These are phyloP conservation scores for Aphanomyces invadans DNA, from an alignment of 352 stramenopile genomes.

Conservation along the genomic window DNA sequence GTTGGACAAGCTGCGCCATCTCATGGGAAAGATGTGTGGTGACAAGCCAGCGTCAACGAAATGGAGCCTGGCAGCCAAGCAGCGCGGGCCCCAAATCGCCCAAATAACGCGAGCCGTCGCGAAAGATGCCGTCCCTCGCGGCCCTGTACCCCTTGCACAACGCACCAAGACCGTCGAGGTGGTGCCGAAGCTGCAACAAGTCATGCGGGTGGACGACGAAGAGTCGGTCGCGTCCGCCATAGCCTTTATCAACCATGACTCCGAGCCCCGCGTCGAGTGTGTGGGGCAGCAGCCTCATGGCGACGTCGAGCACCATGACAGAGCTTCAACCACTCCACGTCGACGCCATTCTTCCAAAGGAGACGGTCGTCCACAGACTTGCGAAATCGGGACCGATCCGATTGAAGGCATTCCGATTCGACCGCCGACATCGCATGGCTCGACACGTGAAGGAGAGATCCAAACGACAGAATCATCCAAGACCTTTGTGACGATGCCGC, in stretches of 20 bases:
- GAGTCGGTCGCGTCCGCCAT: no score
- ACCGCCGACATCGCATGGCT: background rate
- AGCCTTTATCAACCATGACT: background rate
- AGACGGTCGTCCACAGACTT: no score
- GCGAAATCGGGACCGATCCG: slow-evolving; percentile 21
- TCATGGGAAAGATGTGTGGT: slow-evolving; percentile 30
- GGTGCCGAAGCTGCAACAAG: no score
- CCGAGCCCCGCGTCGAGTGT: background rate
- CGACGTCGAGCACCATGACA: no score
- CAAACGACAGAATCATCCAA: slow-evolving; percentile 1
- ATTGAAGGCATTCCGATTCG: slow-evolving; percentile 22
- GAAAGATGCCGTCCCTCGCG: background rate
- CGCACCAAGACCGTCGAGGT: background rate
- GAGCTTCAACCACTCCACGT: no score
- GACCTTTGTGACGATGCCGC: background rate
- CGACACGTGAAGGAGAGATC: background rate
- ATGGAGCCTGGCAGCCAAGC: no score
- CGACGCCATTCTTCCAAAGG: no score
- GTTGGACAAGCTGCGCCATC: slow-evolving; percentile 48
- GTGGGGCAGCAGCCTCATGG: background rate
- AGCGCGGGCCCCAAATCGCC: no score
- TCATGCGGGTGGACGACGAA: no score
- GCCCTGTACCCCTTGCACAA: background rate
- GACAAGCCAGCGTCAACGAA: no score
- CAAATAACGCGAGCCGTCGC: no score